A percentile compares a stretch with the other conserved stretches of the same genome.
Conservation (phyloP, 2,329 filamentous ascomycete genomes). For the Cryphonectria radicalis region DNA sequence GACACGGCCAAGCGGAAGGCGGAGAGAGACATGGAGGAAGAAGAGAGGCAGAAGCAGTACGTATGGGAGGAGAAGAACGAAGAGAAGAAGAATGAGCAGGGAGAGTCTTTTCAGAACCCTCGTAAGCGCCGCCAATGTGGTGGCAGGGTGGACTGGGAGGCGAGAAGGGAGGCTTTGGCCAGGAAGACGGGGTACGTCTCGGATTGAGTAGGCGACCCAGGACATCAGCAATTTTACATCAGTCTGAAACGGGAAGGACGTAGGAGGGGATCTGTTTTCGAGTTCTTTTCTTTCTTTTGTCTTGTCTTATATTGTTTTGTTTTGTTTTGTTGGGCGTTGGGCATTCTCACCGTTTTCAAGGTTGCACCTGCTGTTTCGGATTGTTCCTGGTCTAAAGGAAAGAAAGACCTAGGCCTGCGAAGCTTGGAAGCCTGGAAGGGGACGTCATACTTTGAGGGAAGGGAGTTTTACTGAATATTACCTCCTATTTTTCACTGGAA, state of each 20-base stretch:
- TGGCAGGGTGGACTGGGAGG: background rate
- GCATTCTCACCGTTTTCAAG: background rate
- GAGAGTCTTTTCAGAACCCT: background rate
- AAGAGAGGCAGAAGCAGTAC: background rate
- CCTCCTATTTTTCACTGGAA: background rate
- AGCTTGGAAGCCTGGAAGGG: background rate
- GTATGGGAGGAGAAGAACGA: too few relatives aligned
- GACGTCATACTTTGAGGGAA: background rate
- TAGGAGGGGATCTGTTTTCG: background rate
- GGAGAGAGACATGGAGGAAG: background rate
- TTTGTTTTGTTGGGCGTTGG: background rate
- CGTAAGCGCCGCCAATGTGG: background rate
- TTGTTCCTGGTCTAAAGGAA: background rate
- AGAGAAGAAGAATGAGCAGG: background rate
- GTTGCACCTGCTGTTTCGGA: background rate
- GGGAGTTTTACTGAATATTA: background rate
- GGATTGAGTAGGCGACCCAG: background rate
- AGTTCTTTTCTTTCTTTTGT: background rate
- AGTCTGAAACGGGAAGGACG: background rate
- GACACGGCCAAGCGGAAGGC: background rate
- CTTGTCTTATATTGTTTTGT: background rate
- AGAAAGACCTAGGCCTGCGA: background rate
- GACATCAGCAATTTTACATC: background rate
- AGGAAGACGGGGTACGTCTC: background rate
- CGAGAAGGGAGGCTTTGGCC: background rate